Conservation (phyloP, 176 grass and related monocot species). For the Phyllostachys edulis region DNA sequence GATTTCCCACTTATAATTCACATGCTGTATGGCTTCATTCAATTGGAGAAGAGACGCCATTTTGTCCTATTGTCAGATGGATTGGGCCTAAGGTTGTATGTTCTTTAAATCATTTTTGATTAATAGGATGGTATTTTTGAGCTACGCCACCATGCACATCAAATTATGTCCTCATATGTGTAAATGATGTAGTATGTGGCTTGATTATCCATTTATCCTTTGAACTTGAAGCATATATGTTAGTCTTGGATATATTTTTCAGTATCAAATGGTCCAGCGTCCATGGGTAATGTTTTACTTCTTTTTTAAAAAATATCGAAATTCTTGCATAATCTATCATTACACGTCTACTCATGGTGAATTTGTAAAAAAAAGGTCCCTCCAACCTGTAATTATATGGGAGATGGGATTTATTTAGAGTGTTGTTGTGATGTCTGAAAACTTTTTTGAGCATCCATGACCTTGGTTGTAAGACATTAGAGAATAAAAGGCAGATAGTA, state of each 20-base stretch:
- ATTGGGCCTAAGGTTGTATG: neutral
- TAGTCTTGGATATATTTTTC: neutral
- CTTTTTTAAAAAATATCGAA: neutral
- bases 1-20: neutral
- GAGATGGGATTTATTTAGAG: neutral
- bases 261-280: neutral
- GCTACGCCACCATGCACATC: neutral
- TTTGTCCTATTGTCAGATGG: neutral
- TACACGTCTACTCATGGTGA: neutral
- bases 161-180: neutral
- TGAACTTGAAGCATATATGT: neutral
- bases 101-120: neutral
- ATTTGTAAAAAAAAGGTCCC: neutral
- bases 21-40: neutral
- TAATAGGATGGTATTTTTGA: neutral
- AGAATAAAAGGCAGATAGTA: neutral
- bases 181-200: neutral
- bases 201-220: conserved; percentile 12
- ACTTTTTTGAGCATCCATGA: neutral
- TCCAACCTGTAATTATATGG: neutral
- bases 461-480: neutral
- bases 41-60: neutral
- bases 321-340: neutral
- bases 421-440: neutral
- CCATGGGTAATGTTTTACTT: neutral